A percentile compares a stretch with the other conserved stretches of the same genome.
Conservation (phyloP, 495 filamentous ascomycete species). For the Penicillium verhagenii region DNA sequence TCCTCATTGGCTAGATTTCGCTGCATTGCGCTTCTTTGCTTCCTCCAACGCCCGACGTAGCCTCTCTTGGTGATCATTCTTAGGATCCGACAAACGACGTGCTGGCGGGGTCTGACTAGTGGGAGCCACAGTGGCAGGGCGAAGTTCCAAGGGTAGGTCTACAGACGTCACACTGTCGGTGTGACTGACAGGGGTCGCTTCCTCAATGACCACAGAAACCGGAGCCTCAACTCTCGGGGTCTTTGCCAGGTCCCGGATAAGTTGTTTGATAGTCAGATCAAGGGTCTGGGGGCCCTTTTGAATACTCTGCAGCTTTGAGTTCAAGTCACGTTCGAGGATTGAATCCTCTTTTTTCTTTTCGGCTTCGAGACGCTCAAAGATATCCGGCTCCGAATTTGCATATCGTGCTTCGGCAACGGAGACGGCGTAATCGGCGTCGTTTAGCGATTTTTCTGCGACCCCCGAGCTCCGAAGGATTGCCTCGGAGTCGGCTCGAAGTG, state of each 20-base stretch:
- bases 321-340: conserved; percentile 44
- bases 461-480: conserved; percentile 50
- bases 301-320: conserved; percentile 49
- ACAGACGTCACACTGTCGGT: background rate
- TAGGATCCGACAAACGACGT: conserved; percentile 12
- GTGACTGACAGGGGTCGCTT: background rate
- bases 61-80: conserved; percentile 44
- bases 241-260: conserved; percentile 32
- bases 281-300: conserved; percentile 41
- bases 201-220: background rate
- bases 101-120: conserved; percentile 10
- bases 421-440: conserved; percentile 53
- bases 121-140: conserved; percentile 10
- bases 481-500: conserved; percentile 48
- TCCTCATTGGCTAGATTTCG: conserved; percentile 25
- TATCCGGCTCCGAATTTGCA: conserved; percentile 41
- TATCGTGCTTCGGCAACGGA: conserved; percentile 53
- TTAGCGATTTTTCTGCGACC: conserved; percentile 48
- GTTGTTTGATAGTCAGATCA: conserved; percentile 26
- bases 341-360: conserved; percentile 54
- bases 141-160: conserved; percentile 11
- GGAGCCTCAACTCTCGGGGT: conserved; percentile 24
- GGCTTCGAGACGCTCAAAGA: conserved; percentile 43
- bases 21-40: conserved; percentile 51
- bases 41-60: conserved; percentile 48